Evolutionary conservation across 495 filamentous ascomycete species (phyloP).

Genomic region (Penicillium silybi): DNA sequence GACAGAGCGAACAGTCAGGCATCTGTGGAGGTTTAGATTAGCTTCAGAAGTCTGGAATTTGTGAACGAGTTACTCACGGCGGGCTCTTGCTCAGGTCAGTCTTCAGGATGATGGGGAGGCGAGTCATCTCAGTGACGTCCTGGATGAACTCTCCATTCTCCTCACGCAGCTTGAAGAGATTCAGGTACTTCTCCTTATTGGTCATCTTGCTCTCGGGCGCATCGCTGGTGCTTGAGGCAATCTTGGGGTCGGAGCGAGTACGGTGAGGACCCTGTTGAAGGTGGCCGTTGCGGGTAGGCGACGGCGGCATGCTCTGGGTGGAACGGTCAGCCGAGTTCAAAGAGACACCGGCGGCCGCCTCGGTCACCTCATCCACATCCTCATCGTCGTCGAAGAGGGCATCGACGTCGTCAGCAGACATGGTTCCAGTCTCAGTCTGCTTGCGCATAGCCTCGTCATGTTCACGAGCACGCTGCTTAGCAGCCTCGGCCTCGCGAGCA

Average conservation of each 20-base stretch:
- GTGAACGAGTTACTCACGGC: conserved; percentile 63
- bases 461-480: conserved; percentile 72
- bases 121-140: conserved; percentile 95
- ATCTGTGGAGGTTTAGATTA: conserved; percentile 49
- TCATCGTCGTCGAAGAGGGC: conserved; percentile 91
- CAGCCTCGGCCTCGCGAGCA: conserved; percentile 73
- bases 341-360: conserved; percentile 81
- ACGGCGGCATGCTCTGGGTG: conserved; percentile 94
- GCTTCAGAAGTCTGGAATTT: not conserved
- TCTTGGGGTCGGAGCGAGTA: conserved; percentile 87
- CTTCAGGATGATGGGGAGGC: conserved; percentile 94
- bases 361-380: conserved; percentile 80
- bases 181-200: conserved; percentile 95
- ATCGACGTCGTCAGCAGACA: conserved; percentile 84
- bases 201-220: conserved; percentile 72
- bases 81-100: conserved; percentile 98
- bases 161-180: conserved; percentile 83
- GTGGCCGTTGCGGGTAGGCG: conserved; percentile 75
- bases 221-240: conserved; percentile 66
- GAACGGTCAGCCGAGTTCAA: conserved; percentile 71
- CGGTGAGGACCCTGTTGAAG: conserved; percentile 73
- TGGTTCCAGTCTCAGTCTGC: conserved; percentile 88
- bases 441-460: conserved; percentile 82
- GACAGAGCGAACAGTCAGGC: conserved; percentile 93
- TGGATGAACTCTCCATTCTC: conserved; percentile 95